A percentile compares a stretch with the other conserved stretches of the same genome.
These are phyloP conservation scores for Diplodia sapinea DNA, from an alignment of 2,329 filamentous ascomycete species.

Conservation along the genomic window DNA sequence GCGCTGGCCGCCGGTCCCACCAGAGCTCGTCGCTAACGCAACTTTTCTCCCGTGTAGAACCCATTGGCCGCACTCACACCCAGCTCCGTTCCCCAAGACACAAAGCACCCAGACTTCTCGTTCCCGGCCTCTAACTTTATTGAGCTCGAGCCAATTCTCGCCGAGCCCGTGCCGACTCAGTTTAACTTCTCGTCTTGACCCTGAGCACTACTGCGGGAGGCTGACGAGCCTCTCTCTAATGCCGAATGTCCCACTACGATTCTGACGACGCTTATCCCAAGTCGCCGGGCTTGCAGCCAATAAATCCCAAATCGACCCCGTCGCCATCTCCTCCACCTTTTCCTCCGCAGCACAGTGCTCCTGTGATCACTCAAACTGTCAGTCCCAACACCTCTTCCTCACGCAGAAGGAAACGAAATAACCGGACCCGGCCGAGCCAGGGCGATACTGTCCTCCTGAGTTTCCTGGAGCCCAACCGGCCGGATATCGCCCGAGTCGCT, in stretches of 20 bases:
- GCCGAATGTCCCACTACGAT: constrained; percentile 48
- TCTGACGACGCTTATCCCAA: constrained; percentile 55
- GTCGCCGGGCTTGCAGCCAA: constrained; percentile 51
- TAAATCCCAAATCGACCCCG: constrained; percentile 55
- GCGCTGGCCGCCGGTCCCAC: constrained; percentile 14
- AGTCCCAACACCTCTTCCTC: constrained; percentile 48
- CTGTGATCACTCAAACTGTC: constrained; percentile 42
- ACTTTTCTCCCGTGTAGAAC: constrained; percentile 3
- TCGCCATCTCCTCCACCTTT: constrained; percentile 58
- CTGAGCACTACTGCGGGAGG: constrained; percentile 22
- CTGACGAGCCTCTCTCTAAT: constrained; percentile 31
- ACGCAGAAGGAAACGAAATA: constrained; percentile 55
- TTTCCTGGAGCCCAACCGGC: constrained; percentile 67
- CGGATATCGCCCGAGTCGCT: constrained; percentile 67
- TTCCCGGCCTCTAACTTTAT: constrained; percentile 20
- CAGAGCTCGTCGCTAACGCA: constrained; percentile 26
- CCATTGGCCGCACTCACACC: constrained; percentile 22
- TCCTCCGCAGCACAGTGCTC: constrained; percentile 38
- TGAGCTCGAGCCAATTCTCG: constrained; percentile 21
- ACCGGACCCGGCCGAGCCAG: constrained; percentile 60
- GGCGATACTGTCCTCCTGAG: constrained; percentile 72
- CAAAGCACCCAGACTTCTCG: constrained; percentile 14
- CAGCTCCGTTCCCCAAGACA: constrained; percentile 12
- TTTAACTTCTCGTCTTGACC: constrained; percentile 15
- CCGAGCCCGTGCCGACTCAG: constrained; percentile 25